phyloP scores from a whole-genome alignment of 495 filamentous ascomycete genomes.

The Lophiotrema nucula region DNA sequence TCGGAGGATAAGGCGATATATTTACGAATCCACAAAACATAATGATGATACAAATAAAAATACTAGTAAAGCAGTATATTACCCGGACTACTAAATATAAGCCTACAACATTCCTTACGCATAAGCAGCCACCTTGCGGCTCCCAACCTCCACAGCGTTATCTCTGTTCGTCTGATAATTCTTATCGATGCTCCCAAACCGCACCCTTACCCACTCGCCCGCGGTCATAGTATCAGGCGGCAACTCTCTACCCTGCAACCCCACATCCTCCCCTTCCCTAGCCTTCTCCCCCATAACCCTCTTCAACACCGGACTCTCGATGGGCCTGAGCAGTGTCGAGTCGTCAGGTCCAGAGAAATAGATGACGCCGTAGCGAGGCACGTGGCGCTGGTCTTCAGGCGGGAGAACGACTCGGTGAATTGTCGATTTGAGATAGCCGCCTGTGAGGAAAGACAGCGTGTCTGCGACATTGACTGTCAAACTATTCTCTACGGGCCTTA shows the following conservation, averaged over 20 bases:
- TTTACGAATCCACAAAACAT: too few species aligned
- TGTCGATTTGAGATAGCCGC: conserved; percentile 33
- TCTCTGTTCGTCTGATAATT: too few species aligned
- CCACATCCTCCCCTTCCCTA: conserved; percentile 10
- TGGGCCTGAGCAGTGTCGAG: conserved; percentile 26
- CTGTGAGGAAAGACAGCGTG: conserved; percentile 34
- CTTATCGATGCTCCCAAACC: too few species aligned
- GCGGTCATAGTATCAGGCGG: conserved; percentile 22
- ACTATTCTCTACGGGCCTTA: conserved; percentile 25
- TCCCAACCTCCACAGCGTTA: too few species aligned
- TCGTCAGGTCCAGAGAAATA: conserved; percentile 34
- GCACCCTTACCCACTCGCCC: conserved; percentile 33
- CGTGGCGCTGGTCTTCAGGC: conserved; percentile 32
- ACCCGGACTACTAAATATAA: too few species aligned
- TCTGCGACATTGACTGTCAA: conserved; percentile 39
- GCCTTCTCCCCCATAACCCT: background rate
- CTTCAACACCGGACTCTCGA: conserved; percentile 32
- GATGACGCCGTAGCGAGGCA: conserved; percentile 32
- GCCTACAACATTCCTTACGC: too few species aligned
- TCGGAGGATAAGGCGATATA: too few species aligned
- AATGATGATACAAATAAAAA: too few species aligned
- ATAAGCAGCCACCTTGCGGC: too few species aligned
- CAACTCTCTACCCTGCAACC: too few species aligned
- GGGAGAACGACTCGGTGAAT: conserved; percentile 38
- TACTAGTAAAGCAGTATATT: too few species aligned